Evolutionary conservation across 345 rosid species (phyloP).

Genomic region (Capsella bursapastoris): DNA sequence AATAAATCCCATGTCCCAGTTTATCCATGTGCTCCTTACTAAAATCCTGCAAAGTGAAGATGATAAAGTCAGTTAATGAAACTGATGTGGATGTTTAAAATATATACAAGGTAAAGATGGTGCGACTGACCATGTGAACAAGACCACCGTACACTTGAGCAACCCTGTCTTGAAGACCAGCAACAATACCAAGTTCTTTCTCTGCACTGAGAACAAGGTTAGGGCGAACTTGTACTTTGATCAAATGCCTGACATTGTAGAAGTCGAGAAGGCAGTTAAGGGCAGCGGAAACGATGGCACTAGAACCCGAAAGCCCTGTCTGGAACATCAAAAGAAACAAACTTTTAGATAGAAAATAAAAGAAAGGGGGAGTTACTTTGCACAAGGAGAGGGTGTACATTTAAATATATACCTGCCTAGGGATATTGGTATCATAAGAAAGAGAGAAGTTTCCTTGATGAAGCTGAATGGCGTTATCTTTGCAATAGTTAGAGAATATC

Average conservation of each 20-base stretch:
- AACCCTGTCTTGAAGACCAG: conserved; percentile 98
- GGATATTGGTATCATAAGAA: conserved; percentile 89
- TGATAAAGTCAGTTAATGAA: neutral
- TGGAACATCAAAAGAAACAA: conserved; percentile 45
- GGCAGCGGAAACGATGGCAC: conserved; percentile 96
- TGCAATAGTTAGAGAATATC: conserved; percentile 63
- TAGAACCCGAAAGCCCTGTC: conserved; percentile 98
- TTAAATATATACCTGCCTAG: conserved; percentile 61
- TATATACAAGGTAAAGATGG: neutral
- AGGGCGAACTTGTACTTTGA: conserved; percentile 78
- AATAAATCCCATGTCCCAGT: conserved; percentile 82
- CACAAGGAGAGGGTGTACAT: conserved; percentile 39
- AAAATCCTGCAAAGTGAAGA: conserved; percentile 63
- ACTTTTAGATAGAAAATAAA: no score
- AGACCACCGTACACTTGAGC: conserved; percentile 98
- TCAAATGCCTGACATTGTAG: conserved; percentile 76
- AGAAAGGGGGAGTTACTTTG: neutral
- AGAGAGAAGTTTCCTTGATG: conserved; percentile 62
- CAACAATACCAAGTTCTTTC: conserved; percentile 89
- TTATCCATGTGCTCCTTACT: conserved; percentile 78
- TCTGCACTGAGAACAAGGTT: conserved; percentile 76
- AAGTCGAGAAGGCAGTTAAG: conserved; percentile 89
- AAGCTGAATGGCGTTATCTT: conserved; percentile 60
- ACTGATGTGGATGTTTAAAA: neutral
- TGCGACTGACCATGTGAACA: conserved; percentile 79